A percentile compares a stretch with the other conserved stretches of the same genome.
phyloP scores from a whole-genome alignment of 2,329 filamentous ascomycete species.

The Exophiala aquamarina region DNA sequence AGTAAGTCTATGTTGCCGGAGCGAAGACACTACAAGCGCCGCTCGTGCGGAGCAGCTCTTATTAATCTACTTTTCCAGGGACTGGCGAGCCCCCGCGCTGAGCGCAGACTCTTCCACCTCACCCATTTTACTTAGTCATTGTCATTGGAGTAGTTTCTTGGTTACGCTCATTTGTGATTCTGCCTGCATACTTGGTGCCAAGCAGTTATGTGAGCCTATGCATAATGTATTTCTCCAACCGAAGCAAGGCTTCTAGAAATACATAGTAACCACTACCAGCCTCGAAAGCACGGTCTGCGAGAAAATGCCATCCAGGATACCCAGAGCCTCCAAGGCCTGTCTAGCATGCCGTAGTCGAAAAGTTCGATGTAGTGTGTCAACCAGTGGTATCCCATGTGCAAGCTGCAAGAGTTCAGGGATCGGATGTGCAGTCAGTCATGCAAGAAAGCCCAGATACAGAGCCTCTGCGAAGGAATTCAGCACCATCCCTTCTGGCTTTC shows the following conservation, averaged over 20 bases:
- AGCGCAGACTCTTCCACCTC: too few species aligned
- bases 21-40: too few species aligned
- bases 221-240: background rate
- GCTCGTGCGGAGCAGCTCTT: too few species aligned
- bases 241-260: background rate
- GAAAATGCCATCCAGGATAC: too few species aligned
- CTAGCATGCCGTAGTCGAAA: conserved; percentile 52
- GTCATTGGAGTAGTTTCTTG: too few species aligned
- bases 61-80: too few species aligned
- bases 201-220: background rate
- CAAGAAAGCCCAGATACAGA: background rate
- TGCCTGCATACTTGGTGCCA: background rate
- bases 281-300: too few species aligned
- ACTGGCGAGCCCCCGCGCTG: too few species aligned
- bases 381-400: conserved; percentile 40
- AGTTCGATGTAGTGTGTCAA: conserved; percentile 52
- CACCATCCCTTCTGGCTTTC: background rate
- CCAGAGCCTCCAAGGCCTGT: conserved; percentile 50
- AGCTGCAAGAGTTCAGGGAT: conserved; percentile 29
- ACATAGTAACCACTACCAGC: background rate
- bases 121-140: too few species aligned
- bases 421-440: conserved; percentile 20
- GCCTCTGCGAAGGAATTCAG: background rate
- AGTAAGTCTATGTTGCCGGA: too few species aligned
- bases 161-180: too few species aligned